These are phyloP conservation scores for Alternaria rosae DNA, from an alignment of 2,329 filamentous ascomycete genomes.

Conservation along the genomic window DNA sequence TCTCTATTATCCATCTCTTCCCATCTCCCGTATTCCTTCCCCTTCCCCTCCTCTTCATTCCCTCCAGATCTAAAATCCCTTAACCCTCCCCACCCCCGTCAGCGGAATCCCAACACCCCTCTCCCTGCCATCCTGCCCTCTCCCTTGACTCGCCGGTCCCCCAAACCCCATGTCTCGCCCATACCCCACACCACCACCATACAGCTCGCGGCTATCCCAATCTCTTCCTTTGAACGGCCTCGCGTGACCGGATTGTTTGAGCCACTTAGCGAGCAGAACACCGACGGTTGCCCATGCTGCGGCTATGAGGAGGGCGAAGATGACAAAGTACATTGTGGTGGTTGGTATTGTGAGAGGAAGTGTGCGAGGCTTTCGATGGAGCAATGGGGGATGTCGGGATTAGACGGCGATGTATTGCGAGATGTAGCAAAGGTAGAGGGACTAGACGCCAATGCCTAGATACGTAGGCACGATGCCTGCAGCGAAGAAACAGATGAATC, in stretches of 20 bases:
- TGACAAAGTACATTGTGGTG: slow-evolving; percentile 23
- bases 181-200: slow-evolving; percentile 19
- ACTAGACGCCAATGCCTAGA: too few species aligned
- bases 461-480: too few species aligned
- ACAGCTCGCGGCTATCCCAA: slow-evolving; percentile 9
- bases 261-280: slow-evolving; percentile 24
- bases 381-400: too few species aligned
- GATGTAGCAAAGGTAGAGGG: too few species aligned
- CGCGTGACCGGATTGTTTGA: slow-evolving; percentile 27
- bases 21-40: not conserved
- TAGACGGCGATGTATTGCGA: too few species aligned
- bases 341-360: too few species aligned
- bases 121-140: slow-evolving; percentile 3
- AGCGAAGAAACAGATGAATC: too few species aligned
- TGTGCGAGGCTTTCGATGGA: too few species aligned
- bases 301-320: slow-evolving; percentile 26
- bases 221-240: slow-evolving; percentile 20
- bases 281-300: slow-evolving; percentile 25
- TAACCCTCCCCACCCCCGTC: slow-evolving; percentile 26
- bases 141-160: not conserved
- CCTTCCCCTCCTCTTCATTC: not conserved
- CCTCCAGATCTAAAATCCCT: slow-evolving; percentile 20
- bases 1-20: too few species aligned
- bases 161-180: slow-evolving; percentile 6
- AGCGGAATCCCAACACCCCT: slow-evolving; percentile 14